A percentile compares a stretch with the other conserved stretches of the same genome.
Evolutionary conservation across 768 basidiomycete species (phyloP).

Genomic region (Boletus coccyginus): DNA sequence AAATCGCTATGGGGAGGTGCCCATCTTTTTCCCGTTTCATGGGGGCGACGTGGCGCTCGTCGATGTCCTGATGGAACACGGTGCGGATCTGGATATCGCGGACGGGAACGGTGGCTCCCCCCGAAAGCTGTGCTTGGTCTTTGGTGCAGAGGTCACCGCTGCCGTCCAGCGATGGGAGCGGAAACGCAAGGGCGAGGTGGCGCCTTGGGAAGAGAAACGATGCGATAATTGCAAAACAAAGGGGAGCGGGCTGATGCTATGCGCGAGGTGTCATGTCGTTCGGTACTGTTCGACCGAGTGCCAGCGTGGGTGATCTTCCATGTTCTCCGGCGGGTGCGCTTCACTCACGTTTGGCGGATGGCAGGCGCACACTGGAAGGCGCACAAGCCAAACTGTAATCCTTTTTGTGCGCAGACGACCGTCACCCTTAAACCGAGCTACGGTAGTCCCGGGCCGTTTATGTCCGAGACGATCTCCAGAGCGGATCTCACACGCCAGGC

Average conservation of each 20-base stretch:
- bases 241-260: conserved; percentile 38
- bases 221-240: conserved; percentile 41
- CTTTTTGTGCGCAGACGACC: conserved; percentile 43
- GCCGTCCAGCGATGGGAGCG: conserved; percentile 45
- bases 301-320: conserved; percentile 42
- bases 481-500: conserved; percentile 30
- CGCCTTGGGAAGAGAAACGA: conserved; percentile 39
- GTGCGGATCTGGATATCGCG: conserved; percentile 41
- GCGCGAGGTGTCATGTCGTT: conserved; percentile 42
- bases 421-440: conserved; percentile 49
- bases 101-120: conserved; percentile 41
- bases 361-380: conserved; percentile 46
- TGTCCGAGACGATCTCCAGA: conserved; percentile 19
- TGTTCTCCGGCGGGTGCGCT: not conserved
- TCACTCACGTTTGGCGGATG: not conserved
- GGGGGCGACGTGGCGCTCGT: conserved; percentile 33
- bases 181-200: conserved; percentile 43
- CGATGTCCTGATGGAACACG: conserved; percentile 48
- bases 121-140: conserved; percentile 27
- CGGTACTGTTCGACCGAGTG: conserved; percentile 55
- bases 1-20: conserved; percentile 47
- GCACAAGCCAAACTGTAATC: conserved; percentile 47
- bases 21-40: conserved; percentile 37
- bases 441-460: not conserved
- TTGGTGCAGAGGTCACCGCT: conserved; percentile 46